Evolutionary conservation across 257 asterid genomes (phyloP).

Genomic region (Avicennia marina): DNA sequence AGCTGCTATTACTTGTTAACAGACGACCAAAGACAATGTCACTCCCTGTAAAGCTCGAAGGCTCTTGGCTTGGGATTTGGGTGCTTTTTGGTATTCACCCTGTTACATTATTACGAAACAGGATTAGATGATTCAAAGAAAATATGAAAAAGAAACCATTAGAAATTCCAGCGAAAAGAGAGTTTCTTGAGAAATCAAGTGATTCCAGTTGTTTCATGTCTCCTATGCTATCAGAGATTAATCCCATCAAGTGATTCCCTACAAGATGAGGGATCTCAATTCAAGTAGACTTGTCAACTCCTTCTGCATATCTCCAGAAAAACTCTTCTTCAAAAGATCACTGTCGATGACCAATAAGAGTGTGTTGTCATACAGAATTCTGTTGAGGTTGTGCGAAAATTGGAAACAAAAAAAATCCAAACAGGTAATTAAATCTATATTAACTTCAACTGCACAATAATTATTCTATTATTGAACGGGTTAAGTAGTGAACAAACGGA

Average conservation of each 20-base stretch:
- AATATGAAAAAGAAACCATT: too few relatives aligned
- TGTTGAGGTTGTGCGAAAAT: too few relatives aligned
- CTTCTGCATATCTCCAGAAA: conserved; percentile 17
- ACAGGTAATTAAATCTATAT: too few relatives aligned
- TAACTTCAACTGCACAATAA: too few relatives aligned
- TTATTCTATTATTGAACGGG: too few relatives aligned
- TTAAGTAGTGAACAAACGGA: too few relatives aligned
- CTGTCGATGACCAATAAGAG: conserved; percentile 9
- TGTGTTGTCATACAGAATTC: conserved; percentile 11
- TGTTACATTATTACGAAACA: conserved; percentile 7
- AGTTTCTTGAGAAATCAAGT: conserved; percentile 23
- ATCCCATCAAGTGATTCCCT: conserved; percentile 14
- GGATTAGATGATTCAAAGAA: background rate
- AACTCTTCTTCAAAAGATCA: too few relatives aligned
- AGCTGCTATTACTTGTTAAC: too few relatives aligned
- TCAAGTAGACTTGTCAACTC: conserved; percentile 13
- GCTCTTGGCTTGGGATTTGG: background rate
- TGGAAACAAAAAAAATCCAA: too few relatives aligned
- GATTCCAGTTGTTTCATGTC: conserved; percentile 11
- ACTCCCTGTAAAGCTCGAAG: too few relatives aligned
- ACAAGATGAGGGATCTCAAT: conserved; percentile 19
- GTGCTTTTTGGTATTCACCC: conserved; percentile 24
- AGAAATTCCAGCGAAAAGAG: too few relatives aligned
- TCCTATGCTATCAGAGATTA: conserved; percentile 12
- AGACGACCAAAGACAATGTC: too few relatives aligned